Evolutionary conservation across 768 basidiomycete species (phyloP), one percentile per base, ranked within the genome.

Genomic region (Podaxis carcinomalis): DNA sequence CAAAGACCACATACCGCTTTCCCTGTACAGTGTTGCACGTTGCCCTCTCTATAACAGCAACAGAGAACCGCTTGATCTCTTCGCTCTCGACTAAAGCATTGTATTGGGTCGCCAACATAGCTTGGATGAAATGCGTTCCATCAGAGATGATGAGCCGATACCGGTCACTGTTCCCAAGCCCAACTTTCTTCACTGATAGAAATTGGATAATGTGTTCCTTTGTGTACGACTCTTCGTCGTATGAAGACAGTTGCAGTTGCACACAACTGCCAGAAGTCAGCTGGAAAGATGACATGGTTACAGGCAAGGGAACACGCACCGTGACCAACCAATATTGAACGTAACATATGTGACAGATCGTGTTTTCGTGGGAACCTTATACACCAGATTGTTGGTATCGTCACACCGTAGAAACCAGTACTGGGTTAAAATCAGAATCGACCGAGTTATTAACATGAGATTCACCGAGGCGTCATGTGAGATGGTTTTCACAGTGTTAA

Each of bases 71-170:
- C 39, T 74, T 73, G 36, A 98, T 77, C 0, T 76, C 68, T 5
- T 85, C 83, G 0, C 85, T 78, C 14, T 87, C 80, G 13, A 95
- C 86, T 64, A 93, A 75, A 5, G 77, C 63, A 68, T 98, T 98
- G 49, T 95, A 82, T 68, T 93, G 90, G 0, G 95, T 98, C 4
- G 95, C 92, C 36, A 98, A 80, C 97, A 99, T 98, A 25, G 91
- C 88, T 72, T 98, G 97, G 51, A 90, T 79, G 71, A 91, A 97
- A 65, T 90, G 76, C 19, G 80, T 78, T 42, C 96, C 95, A 73
- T 98, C 96, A 0, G 94, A 96, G 42, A 98, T 77, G 73, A 98
- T 92, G 62, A 96, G 80, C 63, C 93, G 83, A 73, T 83, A 86
- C 60, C 89, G 78, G 68, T 90, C 88, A 32, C 2, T 32, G 51